phyloP scores from a whole-genome alignment of 805 yeast species.

The Cyberlindnera subsufficiens region DNA sequence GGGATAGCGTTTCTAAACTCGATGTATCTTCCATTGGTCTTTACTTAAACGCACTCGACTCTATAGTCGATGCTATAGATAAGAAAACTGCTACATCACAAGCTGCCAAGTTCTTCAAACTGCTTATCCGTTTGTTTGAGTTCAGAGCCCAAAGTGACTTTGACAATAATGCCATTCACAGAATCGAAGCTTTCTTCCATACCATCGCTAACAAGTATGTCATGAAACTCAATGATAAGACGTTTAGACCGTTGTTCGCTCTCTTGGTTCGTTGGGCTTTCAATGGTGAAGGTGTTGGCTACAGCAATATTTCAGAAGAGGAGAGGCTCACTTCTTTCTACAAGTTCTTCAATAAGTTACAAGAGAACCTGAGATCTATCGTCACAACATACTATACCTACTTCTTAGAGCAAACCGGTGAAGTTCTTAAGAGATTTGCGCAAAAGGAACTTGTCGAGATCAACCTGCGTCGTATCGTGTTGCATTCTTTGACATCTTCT shows the following conservation, averaged over 20 bases:
- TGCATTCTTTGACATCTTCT: slow-evolving; percentile 70
- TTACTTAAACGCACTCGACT: slow-evolving; percentile 61
- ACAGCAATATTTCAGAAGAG: slow-evolving; percentile 37
- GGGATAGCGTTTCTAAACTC: slow-evolving; percentile 41
- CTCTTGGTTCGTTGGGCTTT: slow-evolving; percentile 87
- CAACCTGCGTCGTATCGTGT: slow-evolving; percentile 64
- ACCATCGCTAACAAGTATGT: slow-evolving; percentile 70
- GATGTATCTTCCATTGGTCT: slow-evolving; percentile 55
- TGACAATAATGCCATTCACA: slow-evolving; percentile 67
- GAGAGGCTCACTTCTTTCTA: slow-evolving; percentile 70
- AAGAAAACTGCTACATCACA: slow-evolving; percentile 72
- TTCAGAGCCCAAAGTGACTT: slow-evolving; percentile 53
- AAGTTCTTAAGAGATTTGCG: slow-evolving; percentile 46
- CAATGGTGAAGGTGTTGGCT: slow-evolving; percentile 65
- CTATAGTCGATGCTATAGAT: slow-evolving; percentile 58
- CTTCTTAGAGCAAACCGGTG: slow-evolving; percentile 65
- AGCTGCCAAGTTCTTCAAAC: slow-evolving; percentile 59
- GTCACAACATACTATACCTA: slow-evolving; percentile 87
- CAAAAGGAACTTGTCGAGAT: slow-evolving; percentile 34
- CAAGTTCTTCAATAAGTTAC: slow-evolving; percentile 79
- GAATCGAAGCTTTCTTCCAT: slow-evolving; percentile 75
- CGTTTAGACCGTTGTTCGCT: slow-evolving; percentile 89
- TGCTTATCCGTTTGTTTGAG: slow-evolving; percentile 68
- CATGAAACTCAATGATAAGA: slow-evolving; percentile 88
- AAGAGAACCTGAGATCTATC: slow-evolving; percentile 78